Percentiles rank a stretch among this genome's conserved stretches.
Conservation (phyloP, 805 yeast species). For the Pichia cabralensis region DNA sequence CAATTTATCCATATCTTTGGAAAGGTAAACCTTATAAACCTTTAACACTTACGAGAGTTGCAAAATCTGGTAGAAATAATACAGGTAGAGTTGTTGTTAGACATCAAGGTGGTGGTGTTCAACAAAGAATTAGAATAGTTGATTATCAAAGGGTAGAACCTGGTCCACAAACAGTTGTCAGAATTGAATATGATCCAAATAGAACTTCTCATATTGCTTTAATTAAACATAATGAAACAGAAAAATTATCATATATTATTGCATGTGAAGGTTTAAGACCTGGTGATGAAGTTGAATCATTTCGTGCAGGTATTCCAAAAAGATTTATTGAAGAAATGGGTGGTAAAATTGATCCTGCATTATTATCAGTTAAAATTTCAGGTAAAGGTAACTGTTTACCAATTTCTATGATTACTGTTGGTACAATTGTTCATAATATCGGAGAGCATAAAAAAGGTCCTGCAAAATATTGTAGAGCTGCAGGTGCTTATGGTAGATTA, state of each 20-base stretch:
- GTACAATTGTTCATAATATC: constrained; percentile 79
- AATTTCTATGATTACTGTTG: constrained; percentile 85
- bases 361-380: constrained; percentile 75
- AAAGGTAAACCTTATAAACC: constrained; percentile 73
- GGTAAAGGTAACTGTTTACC: constrained; percentile 95
- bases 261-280: constrained; percentile 90
- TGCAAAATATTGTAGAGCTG: constrained; percentile 85
- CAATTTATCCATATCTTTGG: constrained; percentile 78
- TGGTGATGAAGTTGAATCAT: constrained; percentile 86
- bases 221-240: constrained; percentile 46
- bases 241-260: constrained; percentile 63
- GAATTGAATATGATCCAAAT: constrained; percentile 94
- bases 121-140: constrained; percentile 73
- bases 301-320: constrained; percentile 77
- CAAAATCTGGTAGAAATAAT: constrained; percentile 82
- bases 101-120: constrained; percentile 96
- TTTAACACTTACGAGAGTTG: constrained; percentile 62
- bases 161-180: constrained; percentile 69
- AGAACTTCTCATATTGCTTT: constrained; percentile 91
- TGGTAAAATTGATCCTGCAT: constrained; percentile 86
- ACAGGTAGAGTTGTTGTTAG: constrained; percentile 84
- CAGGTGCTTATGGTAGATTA: constrained; percentile 89
- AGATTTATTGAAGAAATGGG: constrained; percentile 75
- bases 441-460: constrained; percentile 70
- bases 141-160: constrained; percentile 60